phyloP scores from a whole-genome alignment of 768 basidiomycete genomes.

The Hypsizygus marmoreus region DNA sequence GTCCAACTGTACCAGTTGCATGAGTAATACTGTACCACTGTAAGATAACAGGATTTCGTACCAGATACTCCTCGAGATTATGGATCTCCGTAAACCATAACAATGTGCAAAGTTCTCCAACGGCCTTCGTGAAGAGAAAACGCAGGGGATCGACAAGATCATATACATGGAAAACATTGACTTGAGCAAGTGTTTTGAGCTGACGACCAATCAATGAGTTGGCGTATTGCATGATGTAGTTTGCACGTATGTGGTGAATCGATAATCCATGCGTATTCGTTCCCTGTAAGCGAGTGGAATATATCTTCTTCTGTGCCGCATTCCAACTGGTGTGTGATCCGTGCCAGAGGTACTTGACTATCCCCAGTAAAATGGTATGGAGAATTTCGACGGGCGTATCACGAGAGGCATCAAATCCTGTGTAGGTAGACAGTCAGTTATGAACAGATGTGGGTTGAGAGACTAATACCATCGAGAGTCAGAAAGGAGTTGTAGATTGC shows the following conservation, averaged over 20 bases:
- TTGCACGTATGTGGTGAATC: conserved; percentile 34
- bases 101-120: conserved; percentile 35
- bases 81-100: conserved; percentile 45
- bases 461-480: conserved; percentile 22
- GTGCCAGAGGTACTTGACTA: conserved; percentile 46
- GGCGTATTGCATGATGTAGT: conserved; percentile 44
- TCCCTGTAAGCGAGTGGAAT: conserved; percentile 30
- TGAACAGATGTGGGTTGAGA: neutral
- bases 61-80: conserved; percentile 36
- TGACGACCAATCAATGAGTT: conserved; percentile 45
- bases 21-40: conserved; percentile 1
- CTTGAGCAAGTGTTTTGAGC: conserved; percentile 40
- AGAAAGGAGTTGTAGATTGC: conserved; percentile 34
- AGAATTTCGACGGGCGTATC: conserved; percentile 46
- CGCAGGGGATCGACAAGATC: conserved; percentile 26
- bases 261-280: conserved; percentile 31
- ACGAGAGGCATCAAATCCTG: conserved; percentile 30
- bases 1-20: conserved; percentile 23
- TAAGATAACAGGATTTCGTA: conserved; percentile 13
- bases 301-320: conserved; percentile 23
- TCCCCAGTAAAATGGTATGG: conserved; percentile 44
- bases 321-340: conserved; percentile 32
- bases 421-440: neutral
- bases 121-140: conserved; percentile 29
- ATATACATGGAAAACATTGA: conserved; percentile 37